A percentile compares a stretch with the other conserved stretches of the same genome.
Conservation (phyloP, 179 eudicot species). For the Heliamphora pulchella region DNA sequence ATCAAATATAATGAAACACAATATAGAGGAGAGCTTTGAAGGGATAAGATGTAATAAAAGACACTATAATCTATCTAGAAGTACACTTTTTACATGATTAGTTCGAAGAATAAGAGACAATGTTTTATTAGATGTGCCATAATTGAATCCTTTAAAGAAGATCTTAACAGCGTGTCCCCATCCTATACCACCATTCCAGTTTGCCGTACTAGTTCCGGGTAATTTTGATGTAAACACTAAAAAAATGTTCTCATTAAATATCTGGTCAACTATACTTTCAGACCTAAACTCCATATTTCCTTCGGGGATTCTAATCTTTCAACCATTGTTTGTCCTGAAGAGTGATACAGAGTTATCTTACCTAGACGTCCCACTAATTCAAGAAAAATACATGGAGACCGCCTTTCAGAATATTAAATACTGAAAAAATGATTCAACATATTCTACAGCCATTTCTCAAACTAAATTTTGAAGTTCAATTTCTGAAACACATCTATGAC, state of each 20-base stretch:
- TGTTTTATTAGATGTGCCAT: no score
- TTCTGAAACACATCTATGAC: not conserved
- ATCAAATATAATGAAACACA: no score
- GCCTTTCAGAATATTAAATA: not conserved
- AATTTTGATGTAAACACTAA: no score
- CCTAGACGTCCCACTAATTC: slow-evolving; percentile 3
- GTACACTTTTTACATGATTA: no score
- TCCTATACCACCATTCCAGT: no score
- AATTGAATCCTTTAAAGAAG: no score
- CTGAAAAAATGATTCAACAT: not conserved
- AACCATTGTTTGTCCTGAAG: not conserved
- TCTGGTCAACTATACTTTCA: not conserved
- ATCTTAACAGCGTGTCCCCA: no score
- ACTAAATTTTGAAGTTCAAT: not conserved
- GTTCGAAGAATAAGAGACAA: no score
- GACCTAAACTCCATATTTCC: not conserved
- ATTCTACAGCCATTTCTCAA: not conserved
- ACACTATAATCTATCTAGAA: no score
- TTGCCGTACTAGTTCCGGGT: no score
- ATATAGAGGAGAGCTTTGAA: no score
- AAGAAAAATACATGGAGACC: not conserved
- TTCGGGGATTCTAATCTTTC: not conserved
- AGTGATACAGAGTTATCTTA: not conserved
- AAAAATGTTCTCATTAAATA: slow-evolving; percentile 2
- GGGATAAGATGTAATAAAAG: no score